Base-by-base conservation (phyloP, 2,329 filamentous ascomycete genomes). In the Neurospora crassa region DNA sequence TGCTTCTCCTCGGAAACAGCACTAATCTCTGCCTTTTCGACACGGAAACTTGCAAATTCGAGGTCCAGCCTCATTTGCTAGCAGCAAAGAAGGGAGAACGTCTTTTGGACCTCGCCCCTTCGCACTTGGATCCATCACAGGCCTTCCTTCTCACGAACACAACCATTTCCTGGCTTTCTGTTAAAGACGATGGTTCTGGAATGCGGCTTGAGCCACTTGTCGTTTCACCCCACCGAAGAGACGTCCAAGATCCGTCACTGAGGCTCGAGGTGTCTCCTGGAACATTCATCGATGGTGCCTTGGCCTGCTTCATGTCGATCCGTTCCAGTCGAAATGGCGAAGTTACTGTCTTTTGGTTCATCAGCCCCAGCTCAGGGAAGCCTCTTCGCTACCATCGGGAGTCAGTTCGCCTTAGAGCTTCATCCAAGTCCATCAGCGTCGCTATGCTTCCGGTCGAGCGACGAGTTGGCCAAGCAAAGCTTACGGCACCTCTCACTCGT, bases 71-170 rank as follows among this genome's bases (percentile, higher is more conserved):
- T 59, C n/a, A 69, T 59, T 16, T 59, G n/a, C 24, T 69, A 29
- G 20, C 34, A 59, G 43, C 29, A 45, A 71, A 70, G 29, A 40
- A 70, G 7, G 67, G 59, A 11, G 82, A 84, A 69, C 76, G 74
- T 18, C 86, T 93, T 68, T 77, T 93, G 71, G 86, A 91, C 75
- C 76, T 89, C 1, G 83, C 83, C 73, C 75, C 79, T 10, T 86
- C 86, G 71, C 83, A 84, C 0, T 76, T 78, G 2, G 80, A 84
- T 70, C 79, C 81, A 5, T 80, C 82, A 37, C 84, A 87, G n/a
- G 75, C 89, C 1, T 87, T 89, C 71, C 80, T 92, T 11, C 79
- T 92, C 67, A 92, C 89, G 1, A 84, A 83, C 14, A 81, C 81
- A 0, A 81, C 81, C 40, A 70, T 91, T 0, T 80, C 85, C 42